These are phyloP conservation scores for Didymella keratinophila DNA, from an alignment of 2,329 filamentous ascomycete genomes.

Conservation along the genomic window DNA sequence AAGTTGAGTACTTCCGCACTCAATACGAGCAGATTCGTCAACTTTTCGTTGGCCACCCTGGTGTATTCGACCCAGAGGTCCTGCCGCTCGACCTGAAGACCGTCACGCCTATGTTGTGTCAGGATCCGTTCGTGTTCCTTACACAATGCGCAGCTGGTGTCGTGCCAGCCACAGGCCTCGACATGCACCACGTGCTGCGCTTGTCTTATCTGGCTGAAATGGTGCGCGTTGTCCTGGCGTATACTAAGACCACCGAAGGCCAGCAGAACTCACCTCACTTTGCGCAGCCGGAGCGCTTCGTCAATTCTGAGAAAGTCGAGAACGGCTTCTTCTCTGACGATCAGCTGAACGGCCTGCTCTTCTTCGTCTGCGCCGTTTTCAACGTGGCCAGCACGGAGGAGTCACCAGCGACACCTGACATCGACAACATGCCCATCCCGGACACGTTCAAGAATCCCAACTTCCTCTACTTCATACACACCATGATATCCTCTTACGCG, in stretches of 20 bases:
- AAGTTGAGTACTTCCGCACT: constrained; percentile 71
- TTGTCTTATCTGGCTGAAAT: constrained; percentile 92
- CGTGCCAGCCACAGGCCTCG: constrained; percentile 70
- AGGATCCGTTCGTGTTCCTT: constrained; percentile 82
- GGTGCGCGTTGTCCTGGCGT: constrained; percentile 75
- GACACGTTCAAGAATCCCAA: constrained; percentile 38
- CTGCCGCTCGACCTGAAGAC: constrained; percentile 55
- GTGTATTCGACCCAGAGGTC: constrained; percentile 48
- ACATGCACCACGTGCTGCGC: constrained; percentile 80
- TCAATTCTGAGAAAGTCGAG: constrained; percentile 37
- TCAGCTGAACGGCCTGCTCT: constrained; percentile 41
- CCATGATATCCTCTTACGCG: constrained; percentile 77
- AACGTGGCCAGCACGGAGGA: constrained; percentile 38
- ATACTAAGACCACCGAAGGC: constrained; percentile 41
- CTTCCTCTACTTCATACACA: constrained; percentile 49
- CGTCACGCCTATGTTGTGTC: constrained; percentile 65
- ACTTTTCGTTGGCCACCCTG: constrained; percentile 70
- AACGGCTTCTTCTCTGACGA: constrained; percentile 34
- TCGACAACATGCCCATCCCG: constrained; percentile 36
- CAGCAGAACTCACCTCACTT: constrained; percentile 19
- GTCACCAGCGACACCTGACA: constrained; percentile 34
- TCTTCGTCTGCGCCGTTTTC: constrained; percentile 45
- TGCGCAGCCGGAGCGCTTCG: constrained; percentile 33
- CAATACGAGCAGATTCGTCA: constrained; percentile 76
- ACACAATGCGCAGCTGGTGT: constrained; percentile 79